phyloP scores from a whole-genome alignment of 2,329 filamentous ascomycete genomes.

The Thermothelomyces thermophilus region DNA sequence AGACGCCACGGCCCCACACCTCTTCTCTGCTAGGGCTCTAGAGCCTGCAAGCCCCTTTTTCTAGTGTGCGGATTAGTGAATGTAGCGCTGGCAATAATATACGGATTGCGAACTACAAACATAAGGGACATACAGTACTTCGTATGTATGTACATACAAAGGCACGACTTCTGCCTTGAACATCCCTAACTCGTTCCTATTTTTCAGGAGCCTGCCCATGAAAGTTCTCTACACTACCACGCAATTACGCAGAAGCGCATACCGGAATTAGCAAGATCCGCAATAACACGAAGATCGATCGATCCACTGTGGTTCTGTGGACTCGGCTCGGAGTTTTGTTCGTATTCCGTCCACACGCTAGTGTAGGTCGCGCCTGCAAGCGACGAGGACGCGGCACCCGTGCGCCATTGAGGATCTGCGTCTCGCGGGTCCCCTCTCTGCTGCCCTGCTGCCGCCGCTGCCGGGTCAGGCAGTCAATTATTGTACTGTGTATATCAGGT shows the following conservation, averaged over 20 bases:
- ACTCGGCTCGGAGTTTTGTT: not conserved
- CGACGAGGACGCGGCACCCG: not conserved
- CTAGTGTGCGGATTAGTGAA: no score
- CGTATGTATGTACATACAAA: no score
- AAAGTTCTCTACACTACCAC: not conserved
- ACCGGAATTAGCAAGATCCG: not conserved
- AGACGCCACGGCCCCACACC: not conserved
- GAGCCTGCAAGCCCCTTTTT: conserved; percentile 6
- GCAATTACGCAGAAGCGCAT: no score
- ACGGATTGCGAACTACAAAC: no score
- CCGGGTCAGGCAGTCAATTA: no score
- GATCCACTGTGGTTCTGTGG: not conserved
- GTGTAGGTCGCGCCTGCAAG: conserved; percentile 3
- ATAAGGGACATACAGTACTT: no score
- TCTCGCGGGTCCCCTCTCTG: not conserved
- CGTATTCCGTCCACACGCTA: conserved; percentile 5
- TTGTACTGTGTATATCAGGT: no score
- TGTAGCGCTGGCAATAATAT: no score
- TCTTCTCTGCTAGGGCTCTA: not conserved
- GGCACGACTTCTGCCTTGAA: no score
- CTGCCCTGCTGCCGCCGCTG: not conserved
- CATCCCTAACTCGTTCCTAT: no score
- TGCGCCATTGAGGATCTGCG: conserved; percentile 3
- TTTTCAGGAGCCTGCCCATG: no score
- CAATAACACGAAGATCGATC: not conserved